Evolutionary conservation across 768 basidiomycete species (phyloP), one percentile per base, ranked within the genome.

Genomic region (Tulasnella sp.): DNA sequence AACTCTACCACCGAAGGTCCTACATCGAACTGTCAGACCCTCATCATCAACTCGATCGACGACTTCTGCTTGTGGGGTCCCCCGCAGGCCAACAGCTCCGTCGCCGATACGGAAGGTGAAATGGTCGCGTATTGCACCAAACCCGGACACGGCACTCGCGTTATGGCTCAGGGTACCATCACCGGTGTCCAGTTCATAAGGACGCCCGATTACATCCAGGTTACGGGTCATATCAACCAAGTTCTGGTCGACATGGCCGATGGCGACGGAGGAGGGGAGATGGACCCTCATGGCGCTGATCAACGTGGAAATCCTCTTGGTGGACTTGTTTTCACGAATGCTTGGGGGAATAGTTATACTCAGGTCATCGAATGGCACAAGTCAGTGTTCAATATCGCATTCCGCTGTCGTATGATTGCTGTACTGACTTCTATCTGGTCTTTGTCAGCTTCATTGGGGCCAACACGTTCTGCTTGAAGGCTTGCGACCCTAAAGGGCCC

Each of bases 131-230:
- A 80, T 80, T 83, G 81, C 78, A 77, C 78, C 6, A 72, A 75
- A 65, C 64, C 42, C 62, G 71, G 71, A 26, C 67, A 72, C 37
- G 76, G 76, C 14, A 71, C 75, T 37, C 75, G 76, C 7, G n/a
- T 78, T 14, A 78, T 79, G 52, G 77, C 79, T 2, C 52, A 72
- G 5, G 78, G 78, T 37, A 80, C 88, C n/a, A 86, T 91, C 76
- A 82, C 81, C 1, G 87, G 87, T 68, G 89, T 86, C 19, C 89
- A 89, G 77, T 86, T 90, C 77, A 83, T 91, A 4, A 82, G 86
- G 74, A 90, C 91, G 0, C 87, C 89, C n/a, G 88, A 89, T 78
- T 92, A 87, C 78, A 82, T 91, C 39, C 90, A 90, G 76, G 80
- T 91, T 69, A 88, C 87, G 42, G 92, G 89, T 82, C 75, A 78